Evolutionary conservation across 1,284 basidiomycete species (phyloP).

Genomic region (Boletus semigastroideus): DNA sequence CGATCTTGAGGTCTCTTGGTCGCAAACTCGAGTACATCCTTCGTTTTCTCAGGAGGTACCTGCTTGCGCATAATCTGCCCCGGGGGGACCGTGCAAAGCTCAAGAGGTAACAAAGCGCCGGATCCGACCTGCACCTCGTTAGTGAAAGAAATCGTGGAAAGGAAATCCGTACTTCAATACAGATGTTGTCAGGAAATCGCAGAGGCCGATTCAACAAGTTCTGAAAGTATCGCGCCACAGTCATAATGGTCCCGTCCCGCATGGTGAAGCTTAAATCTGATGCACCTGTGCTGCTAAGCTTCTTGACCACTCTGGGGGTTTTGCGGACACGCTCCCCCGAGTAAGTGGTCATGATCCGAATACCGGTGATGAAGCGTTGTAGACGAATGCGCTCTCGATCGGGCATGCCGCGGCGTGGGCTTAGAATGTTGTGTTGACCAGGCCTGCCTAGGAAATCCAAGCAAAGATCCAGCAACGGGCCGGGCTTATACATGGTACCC

Average conservation of each 20-base stretch:
- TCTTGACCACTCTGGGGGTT: constrained; percentile 54
- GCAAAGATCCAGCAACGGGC: constrained; percentile 51
- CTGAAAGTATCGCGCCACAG: constrained; percentile 63
- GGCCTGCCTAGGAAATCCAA: constrained; percentile 50
- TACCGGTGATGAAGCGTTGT: constrained; percentile 60
- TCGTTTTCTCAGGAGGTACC: constrained; percentile 65
- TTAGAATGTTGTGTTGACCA: constrained; percentile 41
- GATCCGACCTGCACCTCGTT: constrained; percentile 51
- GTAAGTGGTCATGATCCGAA: constrained; percentile 49
- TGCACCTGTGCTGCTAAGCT: constrained; percentile 51
- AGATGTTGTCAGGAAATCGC: constrained; percentile 56
- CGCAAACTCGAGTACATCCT: constrained; percentile 66
- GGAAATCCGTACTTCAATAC: constrained; percentile 53
- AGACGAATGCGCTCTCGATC: constrained; percentile 60
- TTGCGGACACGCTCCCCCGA: constrained; percentile 37
- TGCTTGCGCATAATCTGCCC: constrained; percentile 78
- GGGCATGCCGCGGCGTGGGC: constrained; percentile 45
- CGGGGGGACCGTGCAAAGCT: constrained; percentile 59
- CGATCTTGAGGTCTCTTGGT: constrained; percentile 66
- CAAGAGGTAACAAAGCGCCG: constrained; percentile 67
- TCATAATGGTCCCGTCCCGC: constrained; percentile 51
- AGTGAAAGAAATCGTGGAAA: neutral
- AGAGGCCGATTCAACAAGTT: constrained; percentile 50
- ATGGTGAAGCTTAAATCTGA: constrained; percentile 51
- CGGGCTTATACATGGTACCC: constrained; percentile 69